These are phyloP conservation scores for Penicillium soppii DNA, from an alignment of 495 filamentous ascomycete genomes.

Conservation along the genomic window DNA sequence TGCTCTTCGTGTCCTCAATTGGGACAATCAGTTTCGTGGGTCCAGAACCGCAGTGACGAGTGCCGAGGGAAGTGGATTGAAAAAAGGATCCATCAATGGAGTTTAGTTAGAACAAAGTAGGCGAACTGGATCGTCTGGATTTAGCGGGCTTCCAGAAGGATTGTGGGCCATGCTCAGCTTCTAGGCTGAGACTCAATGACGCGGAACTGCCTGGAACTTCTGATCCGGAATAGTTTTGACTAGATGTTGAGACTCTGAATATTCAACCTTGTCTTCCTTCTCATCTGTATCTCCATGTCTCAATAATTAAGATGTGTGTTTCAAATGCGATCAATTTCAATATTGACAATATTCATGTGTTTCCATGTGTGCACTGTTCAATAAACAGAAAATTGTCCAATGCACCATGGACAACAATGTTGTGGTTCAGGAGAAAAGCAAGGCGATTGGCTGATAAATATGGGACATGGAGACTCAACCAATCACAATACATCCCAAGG, in stretches of 20 bases:
- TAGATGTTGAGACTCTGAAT: not conserved
- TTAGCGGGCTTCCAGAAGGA: not conserved
- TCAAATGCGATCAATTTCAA: too few relatives aligned
- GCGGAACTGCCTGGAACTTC: slow-evolving; percentile 3
- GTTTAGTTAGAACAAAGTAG: not conserved
- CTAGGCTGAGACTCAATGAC: not conserved
- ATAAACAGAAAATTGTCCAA: too few relatives aligned
- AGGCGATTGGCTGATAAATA: not conserved
- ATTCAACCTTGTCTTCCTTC: not conserved
- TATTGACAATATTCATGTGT: not conserved
- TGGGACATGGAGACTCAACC: not conserved
- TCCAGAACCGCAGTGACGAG: too few relatives aligned
- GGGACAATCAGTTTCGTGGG: not conserved
- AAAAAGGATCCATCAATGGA: not conserved
- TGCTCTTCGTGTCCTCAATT: not conserved
- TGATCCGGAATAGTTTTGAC: not conserved
- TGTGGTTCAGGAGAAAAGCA: slow-evolving; percentile 6
- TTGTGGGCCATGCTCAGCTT: slow-evolving; percentile 4
- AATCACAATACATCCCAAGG: not conserved
- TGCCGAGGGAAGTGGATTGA: too few relatives aligned
- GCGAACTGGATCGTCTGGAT: not conserved
- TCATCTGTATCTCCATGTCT: too few relatives aligned
- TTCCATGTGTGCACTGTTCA: too few relatives aligned
- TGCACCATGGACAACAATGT: not conserved
- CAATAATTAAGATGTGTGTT: too few relatives aligned